Evolutionary conservation across 2,329 filamentous ascomycete genomes (phyloP), one percentile per base, ranked within the genome.

Genomic region (Cyclaneusma minus): DNA sequence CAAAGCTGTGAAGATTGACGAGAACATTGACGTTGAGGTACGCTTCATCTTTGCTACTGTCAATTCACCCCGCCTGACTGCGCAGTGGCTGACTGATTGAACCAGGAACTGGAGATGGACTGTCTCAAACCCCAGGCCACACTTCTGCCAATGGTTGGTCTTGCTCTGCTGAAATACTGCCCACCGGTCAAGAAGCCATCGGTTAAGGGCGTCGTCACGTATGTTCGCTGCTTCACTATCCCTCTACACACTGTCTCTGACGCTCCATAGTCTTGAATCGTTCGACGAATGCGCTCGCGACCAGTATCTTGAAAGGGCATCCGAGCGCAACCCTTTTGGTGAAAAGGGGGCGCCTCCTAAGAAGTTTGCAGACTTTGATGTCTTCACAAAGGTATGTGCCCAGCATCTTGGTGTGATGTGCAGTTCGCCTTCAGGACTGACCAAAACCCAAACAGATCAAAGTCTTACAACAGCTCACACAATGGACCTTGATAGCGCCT

Each of bases 271-370:
- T 2, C 68, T 63, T 27, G 84, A 91, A 3, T 75, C 89, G 25
- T 92, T 95, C 41, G 84, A 95, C 47, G 84, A 94, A 44, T 93
- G 94, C 48, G 78, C 84, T 17, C 73, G 84, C 40, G 77, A 84
- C 32, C 85, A 94, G 51, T 98, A 84, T 49, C 54, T 78, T 28
- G 65, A 74, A n/a, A 92, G 83, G 54, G 74, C 78, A 3, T 77
- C 84, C 3, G 50, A 68, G 7, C 65, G 65, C 29, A 95, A 94
- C 44, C 87, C 87, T 1, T 94, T 92, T 43, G 87, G 87, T 24
- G 62, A 68, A 13, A 77, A 74, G 3, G 82, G 89, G 39, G 55
- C 61, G 4, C 74, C 82, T 1, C 62, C 60, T 17, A 77, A 65
- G 28, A 77, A 65, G 28, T 98, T 98, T 46, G 57, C 69, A 36